phyloP scores from a whole-genome alignment of 2,329 filamentous ascomycete genomes.

The Aureobasidium uvarum region DNA sequence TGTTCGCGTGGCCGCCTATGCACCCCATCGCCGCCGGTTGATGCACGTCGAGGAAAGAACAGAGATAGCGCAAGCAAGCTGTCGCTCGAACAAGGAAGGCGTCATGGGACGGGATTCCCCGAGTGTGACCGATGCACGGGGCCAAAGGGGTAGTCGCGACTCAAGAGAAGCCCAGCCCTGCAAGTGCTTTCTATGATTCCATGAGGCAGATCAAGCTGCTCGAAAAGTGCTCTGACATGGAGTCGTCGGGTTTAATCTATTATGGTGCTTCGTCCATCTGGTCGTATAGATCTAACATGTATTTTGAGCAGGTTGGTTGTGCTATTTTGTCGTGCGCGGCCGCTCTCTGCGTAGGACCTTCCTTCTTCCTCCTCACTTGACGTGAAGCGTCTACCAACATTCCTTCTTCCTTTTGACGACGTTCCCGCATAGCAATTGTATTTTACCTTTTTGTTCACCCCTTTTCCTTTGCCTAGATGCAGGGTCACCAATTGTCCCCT shows the following conservation, averaged over 20 bases:
- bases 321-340: not conserved
- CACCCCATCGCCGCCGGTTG: slow-evolving; percentile 17
- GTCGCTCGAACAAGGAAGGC: slow-evolving; percentile 10
- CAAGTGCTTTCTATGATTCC: not conserved
- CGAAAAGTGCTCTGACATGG: slow-evolving; percentile 9
- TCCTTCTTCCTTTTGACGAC: slow-evolving; percentile 16
- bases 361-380: not conserved
- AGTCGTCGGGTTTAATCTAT: slow-evolving; percentile 17
- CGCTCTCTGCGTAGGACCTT: not conserved
- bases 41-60: slow-evolving; percentile 13
- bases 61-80: slow-evolving; percentile 17
- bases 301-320: not conserved
- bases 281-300: not conserved
- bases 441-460: slow-evolving; percentile 5
- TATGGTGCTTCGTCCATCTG: not conserved
- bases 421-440: not conserved
- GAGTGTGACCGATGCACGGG: slow-evolving; percentile 20
- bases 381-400: not conserved
- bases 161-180: slow-evolving; percentile 6
- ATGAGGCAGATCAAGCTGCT: slow-evolving; percentile 16
- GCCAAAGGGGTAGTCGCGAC: not conserved
- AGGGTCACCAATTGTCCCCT: not conserved
- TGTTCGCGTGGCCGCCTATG: slow-evolving; percentile 19
- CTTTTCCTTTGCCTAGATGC: slow-evolving; percentile 16
- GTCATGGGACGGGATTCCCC: slow-evolving; percentile 3